phyloP scores from a whole-genome alignment of 257 asterid genomes.

The Solanum medicagineum region DNA sequence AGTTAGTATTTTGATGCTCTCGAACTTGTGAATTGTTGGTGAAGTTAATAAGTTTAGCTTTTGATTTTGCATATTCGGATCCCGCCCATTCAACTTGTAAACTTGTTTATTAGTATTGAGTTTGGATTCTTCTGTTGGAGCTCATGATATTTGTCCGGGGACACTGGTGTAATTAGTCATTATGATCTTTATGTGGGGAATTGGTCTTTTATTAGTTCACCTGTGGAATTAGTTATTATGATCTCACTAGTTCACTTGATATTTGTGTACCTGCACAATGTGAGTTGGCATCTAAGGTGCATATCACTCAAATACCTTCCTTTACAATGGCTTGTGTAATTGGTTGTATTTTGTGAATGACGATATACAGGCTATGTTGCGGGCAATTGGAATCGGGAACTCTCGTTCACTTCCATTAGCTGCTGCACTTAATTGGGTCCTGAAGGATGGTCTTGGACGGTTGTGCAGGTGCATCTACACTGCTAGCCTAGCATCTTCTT shows the following conservation, averaged over 20 bases:
- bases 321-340: not conserved
- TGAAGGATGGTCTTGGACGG: conserved; percentile 96
- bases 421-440: conserved; percentile 93
- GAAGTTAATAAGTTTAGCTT: not conserved
- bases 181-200: not conserved
- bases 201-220: not conserved
- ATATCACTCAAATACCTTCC: not conserved
- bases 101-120: not conserved
- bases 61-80: not conserved
- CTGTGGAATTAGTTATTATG: not conserved
- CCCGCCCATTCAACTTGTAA: not conserved
- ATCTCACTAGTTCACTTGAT: not conserved
- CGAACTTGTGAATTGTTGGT: not conserved
- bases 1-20: not conserved
- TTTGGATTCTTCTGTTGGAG: not conserved
- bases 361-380: conserved; percentile 71
- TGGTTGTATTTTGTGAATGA: conserved; percentile 3
- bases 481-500: conserved; percentile 85
- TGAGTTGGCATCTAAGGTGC: not conserved
- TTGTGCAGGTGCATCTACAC: conserved; percentile 90
- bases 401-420: conserved; percentile 86
- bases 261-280: not conserved
- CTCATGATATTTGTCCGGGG: not conserved
- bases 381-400: conserved; percentile 94
- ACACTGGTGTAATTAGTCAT: not conserved